phyloP scores from a whole-genome alignment of 768 basidiomycete species.

The Coprinopsis sp. region DNA sequence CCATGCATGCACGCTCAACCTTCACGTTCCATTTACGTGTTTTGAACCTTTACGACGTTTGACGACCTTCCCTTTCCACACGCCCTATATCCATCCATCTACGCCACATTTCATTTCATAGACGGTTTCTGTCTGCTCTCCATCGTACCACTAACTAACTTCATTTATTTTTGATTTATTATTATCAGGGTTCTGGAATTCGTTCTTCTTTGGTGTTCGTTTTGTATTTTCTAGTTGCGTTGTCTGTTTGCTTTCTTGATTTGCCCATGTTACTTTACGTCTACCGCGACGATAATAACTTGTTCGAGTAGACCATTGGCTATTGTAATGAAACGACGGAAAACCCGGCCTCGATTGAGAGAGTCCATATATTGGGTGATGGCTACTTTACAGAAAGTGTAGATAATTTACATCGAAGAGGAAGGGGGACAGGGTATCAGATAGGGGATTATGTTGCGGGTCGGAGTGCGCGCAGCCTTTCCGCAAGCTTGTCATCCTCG shows the following conservation, averaged over 20 bases:
- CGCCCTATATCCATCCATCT: background rate
- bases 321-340: no score
- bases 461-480: slow-evolving; percentile 82
- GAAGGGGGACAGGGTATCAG: background rate
- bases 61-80: background rate
- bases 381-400: slow-evolving; percentile 2
- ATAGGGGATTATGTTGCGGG: slow-evolving; percentile 52
- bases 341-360: no score
- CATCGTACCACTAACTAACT: background rate
- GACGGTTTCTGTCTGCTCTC: background rate
- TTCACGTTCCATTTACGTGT: background rate
- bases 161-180: slow-evolving; percentile 4
- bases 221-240: background rate
- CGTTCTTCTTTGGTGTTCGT: background rate
- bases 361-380: no score
- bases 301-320: no score
- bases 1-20: background rate
- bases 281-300: no score
- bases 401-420: background rate
- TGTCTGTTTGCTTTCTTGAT: background rate
- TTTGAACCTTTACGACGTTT: background rate
- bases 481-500: slow-evolving; percentile 79
- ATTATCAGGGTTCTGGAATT: background rate
- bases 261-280: no score
- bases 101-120: background rate